Evolutionary conservation across 2,329 filamentous ascomycete genomes (phyloP), one percentile per base, ranked within the genome.

Genomic region (Sclerotinia minor): DNA sequence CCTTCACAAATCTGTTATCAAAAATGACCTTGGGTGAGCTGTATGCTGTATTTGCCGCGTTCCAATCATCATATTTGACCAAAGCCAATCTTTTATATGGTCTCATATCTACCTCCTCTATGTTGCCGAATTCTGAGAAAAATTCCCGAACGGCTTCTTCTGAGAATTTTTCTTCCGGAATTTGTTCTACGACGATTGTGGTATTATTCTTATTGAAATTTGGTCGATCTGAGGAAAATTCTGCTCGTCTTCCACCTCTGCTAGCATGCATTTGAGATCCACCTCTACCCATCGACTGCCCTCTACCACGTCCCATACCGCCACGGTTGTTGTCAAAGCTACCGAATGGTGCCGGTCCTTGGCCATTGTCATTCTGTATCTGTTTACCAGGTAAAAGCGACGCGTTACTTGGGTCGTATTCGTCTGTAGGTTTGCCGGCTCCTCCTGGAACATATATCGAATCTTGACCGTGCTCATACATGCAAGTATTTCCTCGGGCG

Each of bases 1-100:
- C 89, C 74, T 92, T 94, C 60, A 95, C 92, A 73, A 95, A 95
- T 15, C 92, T 84, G 73, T 94, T 95, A 74, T 94, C 90, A 75
- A 94, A 95, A 55, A 95, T 89, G 58, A 88, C 89, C 75, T 92
- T 92, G 0, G 92, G 91, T 11, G 89, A 93, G 58, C 84, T 84
- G 76, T 92, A 92, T 2, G 92, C 92, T 21, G 85, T 84, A 69
- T 87, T 85, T 19, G 92, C 92, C 19, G 86, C 79, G 8, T 83
- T 83, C 83, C 89, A 90, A 53, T 82, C 83, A 63, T 87, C 84
- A 73, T 84, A 95, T 72, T 88, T 90, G 71, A 95, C 83, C 41
- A 91, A 81, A 1, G 91, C 91, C 21, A 92, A 78, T 53, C 85
- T 83, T 75, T 89, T 89, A 75, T 89, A 85, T 1, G 83, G 81